Percentiles rank a stretch among this genome's conserved stretches.
phyloP scores from a whole-genome alignment of 768 basidiomycete genomes.

The Collybiopsis confluens region DNA sequence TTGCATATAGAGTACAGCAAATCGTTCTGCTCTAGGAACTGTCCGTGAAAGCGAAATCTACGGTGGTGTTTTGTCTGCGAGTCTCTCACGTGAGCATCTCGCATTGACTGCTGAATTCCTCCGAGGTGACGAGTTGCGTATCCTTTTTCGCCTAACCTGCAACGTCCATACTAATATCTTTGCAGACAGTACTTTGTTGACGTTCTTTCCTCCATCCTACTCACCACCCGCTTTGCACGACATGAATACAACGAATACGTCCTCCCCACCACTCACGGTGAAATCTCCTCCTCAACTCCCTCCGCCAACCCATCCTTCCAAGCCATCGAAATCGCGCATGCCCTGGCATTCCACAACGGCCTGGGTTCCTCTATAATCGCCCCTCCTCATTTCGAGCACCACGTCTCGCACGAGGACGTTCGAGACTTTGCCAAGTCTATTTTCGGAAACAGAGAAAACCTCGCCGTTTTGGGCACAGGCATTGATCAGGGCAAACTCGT shows the following conservation, averaged over 20 bases:
- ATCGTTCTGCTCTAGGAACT: slow-evolving; percentile 84
- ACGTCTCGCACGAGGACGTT: slow-evolving; percentile 64
- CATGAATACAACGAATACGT: slow-evolving; percentile 79
- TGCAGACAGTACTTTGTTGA: slow-evolving; percentile 85
- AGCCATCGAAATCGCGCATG: slow-evolving; percentile 85
- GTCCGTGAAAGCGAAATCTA: slow-evolving; percentile 91
- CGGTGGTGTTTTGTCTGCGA: slow-evolving; percentile 86
- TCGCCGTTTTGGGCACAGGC: slow-evolving; percentile 85
- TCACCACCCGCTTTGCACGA: slow-evolving; percentile 75
- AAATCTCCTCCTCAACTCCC: slow-evolving; percentile 62
- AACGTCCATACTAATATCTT: not conserved
- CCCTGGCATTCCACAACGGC: slow-evolving; percentile 89
- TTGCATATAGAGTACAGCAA: slow-evolving; percentile 66
- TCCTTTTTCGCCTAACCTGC: not conserved
- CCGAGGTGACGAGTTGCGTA: slow-evolving; percentile 91
- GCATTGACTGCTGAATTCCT: slow-evolving; percentile 94
- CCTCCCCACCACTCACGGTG: slow-evolving; percentile 63
- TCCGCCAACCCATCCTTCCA: slow-evolving; percentile 54
- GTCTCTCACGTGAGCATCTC: slow-evolving; percentile 84
- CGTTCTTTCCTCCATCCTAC: slow-evolving; percentile 79
- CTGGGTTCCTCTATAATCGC: slow-evolving; percentile 91
- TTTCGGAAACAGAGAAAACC: slow-evolving; percentile 67
- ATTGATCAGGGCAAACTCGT: slow-evolving; percentile 69
- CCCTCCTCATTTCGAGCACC: slow-evolving; percentile 45
- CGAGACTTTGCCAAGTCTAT: slow-evolving; percentile 67